Evolutionary conservation across 2,329 filamentous ascomycete genomes (phyloP), one percentile per base, ranked within the genome.

Genomic region (Fusarium sp.): DNA sequence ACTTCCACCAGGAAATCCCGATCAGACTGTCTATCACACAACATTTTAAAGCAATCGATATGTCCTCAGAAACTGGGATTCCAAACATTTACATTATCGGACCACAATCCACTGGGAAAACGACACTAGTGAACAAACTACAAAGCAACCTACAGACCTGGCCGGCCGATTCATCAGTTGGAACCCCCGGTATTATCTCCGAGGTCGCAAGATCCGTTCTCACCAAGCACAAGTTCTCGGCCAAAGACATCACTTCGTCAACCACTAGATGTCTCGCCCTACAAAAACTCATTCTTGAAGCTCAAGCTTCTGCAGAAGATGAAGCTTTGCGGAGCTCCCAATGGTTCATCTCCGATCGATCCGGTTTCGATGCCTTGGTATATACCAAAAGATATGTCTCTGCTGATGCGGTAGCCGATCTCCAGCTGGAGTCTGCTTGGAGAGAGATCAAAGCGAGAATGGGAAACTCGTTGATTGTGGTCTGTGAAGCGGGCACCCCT

Each of bases 61-160:
- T 65, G 60, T 3, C 22, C 44, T 4, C 3, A 3, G 3, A 44
- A 8, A 2, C 27, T 0, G 2, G 1, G 9, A 1, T 45, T 5
- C 53, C 58, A 0, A 67, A 57, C 40, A 78, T 84, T 32, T 84
- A 84, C 71, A 79, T 84, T 40, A 75, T 83, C 30, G 82, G 83
- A 5, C 79, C 83, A 5, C 82, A 83, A 47, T 83, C 78, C 46
- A 84, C 82, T 2, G 83, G 83, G 40, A 84, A 84, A 66, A 84
- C 81, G 3, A 84, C 83, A 1, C 75, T 85, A 2, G 76, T 81
- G 58, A 75, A 78, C 40, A 76, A 76, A 2, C 73, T 84, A 4
- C 70, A 73, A 25, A 55, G 29, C 0, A 62, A 72, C 11, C 73
- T 80, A 55, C 48, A 62, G 11, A 40, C 59, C 32, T 59, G 34